phyloP scores from a whole-genome alignment of 1,284 basidiomycete species.

The Tylopilus sp. region DNA sequence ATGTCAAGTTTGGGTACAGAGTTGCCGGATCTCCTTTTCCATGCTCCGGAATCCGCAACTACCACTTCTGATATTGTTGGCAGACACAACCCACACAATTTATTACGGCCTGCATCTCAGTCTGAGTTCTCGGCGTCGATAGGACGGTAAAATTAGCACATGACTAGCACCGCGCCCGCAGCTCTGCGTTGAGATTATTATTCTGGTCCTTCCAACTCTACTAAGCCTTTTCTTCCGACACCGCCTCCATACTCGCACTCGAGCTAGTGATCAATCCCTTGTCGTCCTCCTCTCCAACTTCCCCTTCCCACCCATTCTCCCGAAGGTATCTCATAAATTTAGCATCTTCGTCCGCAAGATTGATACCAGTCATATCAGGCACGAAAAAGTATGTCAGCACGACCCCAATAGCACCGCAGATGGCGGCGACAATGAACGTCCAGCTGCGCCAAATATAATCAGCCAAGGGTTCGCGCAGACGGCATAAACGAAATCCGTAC shows the following conservation, averaged over 20 bases:
- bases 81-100: slow-evolving; percentile 87
- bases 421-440: slow-evolving; percentile 81
- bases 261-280: slow-evolving; percentile 43
- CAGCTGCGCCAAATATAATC: slow-evolving; percentile 51
- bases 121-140: too few species aligned
- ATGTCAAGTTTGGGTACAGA: slow-evolving; percentile 80
- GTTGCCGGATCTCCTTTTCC: slow-evolving; percentile 31
- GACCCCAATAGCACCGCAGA: slow-evolving; percentile 72
- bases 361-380: slow-evolving; percentile 74
- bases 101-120: slow-evolving; percentile 60
- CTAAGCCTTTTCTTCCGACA: slow-evolving; percentile 18
- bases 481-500: slow-evolving; percentile 41
- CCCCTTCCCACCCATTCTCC: slow-evolving; percentile 75
- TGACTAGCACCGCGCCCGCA: too few species aligned
- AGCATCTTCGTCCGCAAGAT: slow-evolving; percentile 75
- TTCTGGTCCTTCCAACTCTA: too few species aligned
- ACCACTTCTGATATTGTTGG: slow-evolving; percentile 22
- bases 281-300: slow-evolving; percentile 68
- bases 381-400: slow-evolving; percentile 77
- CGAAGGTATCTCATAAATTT: slow-evolving; percentile 71
- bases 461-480: slow-evolving; percentile 7
- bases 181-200: too few species aligned
- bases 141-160: too few species aligned
- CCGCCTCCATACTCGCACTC: slow-evolving; percentile 18
- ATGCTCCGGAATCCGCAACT: slow-evolving; percentile 17